These are phyloP conservation scores for Epichloe gansuensis DNA, from an alignment of 2,329 filamentous ascomycete genomes.

Conservation along the genomic window DNA sequence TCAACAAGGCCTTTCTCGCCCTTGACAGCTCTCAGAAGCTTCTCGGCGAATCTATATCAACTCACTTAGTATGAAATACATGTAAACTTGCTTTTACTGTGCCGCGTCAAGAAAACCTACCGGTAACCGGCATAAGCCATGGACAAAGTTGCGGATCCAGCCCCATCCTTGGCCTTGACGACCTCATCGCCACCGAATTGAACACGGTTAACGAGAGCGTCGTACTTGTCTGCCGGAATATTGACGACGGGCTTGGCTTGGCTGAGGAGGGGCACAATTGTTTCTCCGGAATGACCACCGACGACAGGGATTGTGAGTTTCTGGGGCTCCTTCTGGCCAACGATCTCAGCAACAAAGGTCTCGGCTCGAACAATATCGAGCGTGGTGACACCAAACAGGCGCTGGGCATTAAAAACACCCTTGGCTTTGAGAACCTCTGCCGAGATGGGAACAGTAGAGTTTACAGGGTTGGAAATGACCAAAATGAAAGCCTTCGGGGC, in stretches of 20 bases:
- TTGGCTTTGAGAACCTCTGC: conserved; percentile 93
- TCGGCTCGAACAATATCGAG: conserved; percentile 96
- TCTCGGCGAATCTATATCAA: conserved; percentile 69
- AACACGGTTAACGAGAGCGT: conserved; percentile 82
- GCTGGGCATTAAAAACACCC: conserved; percentile 87
- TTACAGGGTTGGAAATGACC: conserved; percentile 98
- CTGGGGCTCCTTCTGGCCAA: conserved; percentile 69
- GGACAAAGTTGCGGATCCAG: conserved; percentile 80
- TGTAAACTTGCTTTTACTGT: background rate
- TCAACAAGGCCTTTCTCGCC: conserved; percentile 90
- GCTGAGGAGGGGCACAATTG: conserved; percentile 96
- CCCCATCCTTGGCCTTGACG: conserved; percentile 86
- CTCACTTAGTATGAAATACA: conserved; percentile 8
- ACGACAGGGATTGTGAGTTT: conserved; percentile 83
- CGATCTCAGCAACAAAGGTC: conserved; percentile 84
- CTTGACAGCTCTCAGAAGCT: conserved; percentile 75
- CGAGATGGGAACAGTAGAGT: conserved; percentile 95
- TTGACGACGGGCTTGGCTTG: conserved; percentile 67
- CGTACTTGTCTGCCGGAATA: conserved; percentile 83
- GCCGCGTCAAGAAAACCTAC: conserved; percentile 32
- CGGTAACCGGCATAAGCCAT: conserved; percentile 95
- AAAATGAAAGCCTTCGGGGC: conserved; percentile 90
- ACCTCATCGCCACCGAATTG: conserved; percentile 98
- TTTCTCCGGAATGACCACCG: conserved; percentile 95
- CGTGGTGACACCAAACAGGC: conserved; percentile 96